phyloP scores from a whole-genome alignment of 2,329 filamentous ascomycete species.

The Neurospora crassa region DNA sequence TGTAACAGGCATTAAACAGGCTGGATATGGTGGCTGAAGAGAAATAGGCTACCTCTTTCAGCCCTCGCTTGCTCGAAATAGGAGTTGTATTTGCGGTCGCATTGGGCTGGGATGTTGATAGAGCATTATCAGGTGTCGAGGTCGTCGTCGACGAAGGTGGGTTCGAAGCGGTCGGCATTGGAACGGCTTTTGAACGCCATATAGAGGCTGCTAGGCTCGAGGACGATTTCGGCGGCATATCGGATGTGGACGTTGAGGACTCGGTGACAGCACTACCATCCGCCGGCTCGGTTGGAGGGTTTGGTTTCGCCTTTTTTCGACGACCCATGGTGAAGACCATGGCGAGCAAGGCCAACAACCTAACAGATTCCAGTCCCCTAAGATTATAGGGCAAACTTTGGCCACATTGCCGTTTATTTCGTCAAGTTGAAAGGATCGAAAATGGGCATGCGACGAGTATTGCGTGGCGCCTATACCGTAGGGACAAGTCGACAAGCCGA shows the following conservation, averaged over 20 bases:
- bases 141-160: conserved; percentile 2
- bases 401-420: neutral
- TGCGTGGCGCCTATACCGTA: neutral
- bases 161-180: conserved; percentile 6
- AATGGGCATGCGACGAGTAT: neutral
- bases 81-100: conserved; percentile 1
- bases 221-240: conserved; percentile 15
- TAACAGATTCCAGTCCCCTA: neutral
- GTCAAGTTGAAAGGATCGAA: neutral
- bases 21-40: neutral
- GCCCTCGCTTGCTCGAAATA: conserved; percentile 1
- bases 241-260: conserved; percentile 8
- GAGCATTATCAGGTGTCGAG: neutral
- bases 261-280: conserved; percentile 1
- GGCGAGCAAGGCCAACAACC: neutral
- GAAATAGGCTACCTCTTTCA: conserved; percentile 11
- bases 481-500: neutral
- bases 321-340: conserved; percentile 26
- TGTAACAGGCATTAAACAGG: neutral
- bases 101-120: conserved; percentile 1
- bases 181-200: neutral
- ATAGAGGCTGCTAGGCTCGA: conserved; percentile 7
- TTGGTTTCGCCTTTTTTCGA: conserved; percentile 31
- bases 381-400: neutral
- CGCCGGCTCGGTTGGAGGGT: conserved; percentile 17